Base-by-base conservation (phyloP, 495 filamentous ascomycete genomes). In the Pseudevernia furfuracea region DNA sequence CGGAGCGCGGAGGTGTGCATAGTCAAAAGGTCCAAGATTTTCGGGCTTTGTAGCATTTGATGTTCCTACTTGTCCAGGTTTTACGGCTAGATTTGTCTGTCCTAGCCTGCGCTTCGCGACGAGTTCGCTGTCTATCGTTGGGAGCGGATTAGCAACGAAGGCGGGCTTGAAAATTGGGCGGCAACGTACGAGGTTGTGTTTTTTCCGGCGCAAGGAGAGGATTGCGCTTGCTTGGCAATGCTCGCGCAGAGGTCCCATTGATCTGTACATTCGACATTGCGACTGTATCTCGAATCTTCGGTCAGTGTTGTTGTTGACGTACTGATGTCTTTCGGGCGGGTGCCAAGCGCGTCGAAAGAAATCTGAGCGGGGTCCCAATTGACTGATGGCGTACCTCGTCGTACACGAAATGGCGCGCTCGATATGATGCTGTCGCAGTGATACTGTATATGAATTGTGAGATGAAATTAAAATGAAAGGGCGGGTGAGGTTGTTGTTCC, bases 1-100 rank as follows among this genome's bases (percentile, higher is more conserved):
- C 21, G 95, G 92, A 63, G 90, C 91, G 66, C 92, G 88, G 56
- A 98, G 81, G 71, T 97, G 94, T 69, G 92, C 94, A 75, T 97
- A 98, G 75, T 96, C 92, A 72, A 98, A 97, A 34, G 84, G 83
- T 41, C 90, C 90, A 59, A 93, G 74, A 67, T 87, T 87, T 71
- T 89, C 84, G 6, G 83, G 74, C 78, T 85, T 82, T 67, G 84
- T 84, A 71, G 85, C 81, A 82, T 88, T 85, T 66, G 80, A 78
- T 52, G 83, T 79, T 72, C 85, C 80, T 64, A 86, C 74, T 73
- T 88, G 76, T 68, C 84, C 80, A 71, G 83, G 81, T 76, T 90
- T 93, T n/a, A 90, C 87, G 21, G 86, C 82, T 62, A 97, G 81
- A 73, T 95, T 86, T 10, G 94, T 97, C 77, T 96, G 91, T 46